Percentiles rank a stretch among this genome's conserved stretches.
These are phyloP conservation scores for Sanghuangporus weigelae DNA, from an alignment of 1,284 basidiomycete species.

Conservation along the genomic window DNA sequence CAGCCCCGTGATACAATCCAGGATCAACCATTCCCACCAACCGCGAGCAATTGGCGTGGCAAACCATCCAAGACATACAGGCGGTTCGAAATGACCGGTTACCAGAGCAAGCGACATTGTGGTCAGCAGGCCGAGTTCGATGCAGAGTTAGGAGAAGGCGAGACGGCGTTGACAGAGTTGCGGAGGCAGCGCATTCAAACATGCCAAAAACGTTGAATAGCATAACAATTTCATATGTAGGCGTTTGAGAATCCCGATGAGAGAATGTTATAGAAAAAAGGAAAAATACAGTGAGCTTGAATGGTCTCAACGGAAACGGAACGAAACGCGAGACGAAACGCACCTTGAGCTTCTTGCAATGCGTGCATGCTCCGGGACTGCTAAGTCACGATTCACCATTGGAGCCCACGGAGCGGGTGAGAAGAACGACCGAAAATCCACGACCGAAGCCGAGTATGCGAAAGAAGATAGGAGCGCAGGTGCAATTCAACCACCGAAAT, in stretches of 20 bases:
- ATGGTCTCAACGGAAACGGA: not conserved
- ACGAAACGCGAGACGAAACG: constrained; percentile 24
- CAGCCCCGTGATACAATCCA: not conserved
- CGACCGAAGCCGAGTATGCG: not conserved
- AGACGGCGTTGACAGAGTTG: not conserved
- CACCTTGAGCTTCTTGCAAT: constrained; percentile 82
- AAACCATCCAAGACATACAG: not conserved
- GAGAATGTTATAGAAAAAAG: constrained; percentile 11
- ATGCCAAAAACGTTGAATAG: not conserved
- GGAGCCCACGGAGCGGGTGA: not conserved
- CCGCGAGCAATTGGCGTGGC: too few relatives aligned
- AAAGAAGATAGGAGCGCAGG: not conserved
- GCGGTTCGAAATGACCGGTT: not conserved
- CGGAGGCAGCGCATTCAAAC: not conserved
- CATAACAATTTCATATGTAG: not conserved
- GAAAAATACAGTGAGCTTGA: constrained; percentile 8
- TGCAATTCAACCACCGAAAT: not conserved
- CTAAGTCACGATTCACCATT: constrained; percentile 1
- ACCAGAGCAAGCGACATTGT: not conserved
- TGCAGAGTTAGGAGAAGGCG: not conserved
- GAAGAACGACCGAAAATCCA: not conserved
- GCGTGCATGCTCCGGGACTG: constrained; percentile 73
- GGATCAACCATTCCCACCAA: not conserved
- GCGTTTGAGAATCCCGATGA: not conserved
- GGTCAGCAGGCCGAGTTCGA: not conserved